Percentiles rank a stretch among this genome's conserved stretches.
Conservation (phyloP, 2,329 filamentous ascomycete species). For the Massarina eburnea region DNA sequence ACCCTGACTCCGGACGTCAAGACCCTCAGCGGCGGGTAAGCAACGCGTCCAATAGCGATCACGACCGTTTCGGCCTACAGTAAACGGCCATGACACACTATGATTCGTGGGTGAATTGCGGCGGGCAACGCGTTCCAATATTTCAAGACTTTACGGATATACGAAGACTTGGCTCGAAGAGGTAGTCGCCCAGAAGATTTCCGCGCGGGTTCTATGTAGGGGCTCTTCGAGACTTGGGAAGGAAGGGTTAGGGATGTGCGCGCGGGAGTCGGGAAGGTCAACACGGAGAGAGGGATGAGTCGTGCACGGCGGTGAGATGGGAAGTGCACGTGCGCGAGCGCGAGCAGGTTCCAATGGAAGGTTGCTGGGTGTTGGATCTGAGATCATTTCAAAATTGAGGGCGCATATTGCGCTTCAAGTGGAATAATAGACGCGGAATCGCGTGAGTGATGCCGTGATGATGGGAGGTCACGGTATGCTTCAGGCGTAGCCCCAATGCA, state of each 20-base stretch:
- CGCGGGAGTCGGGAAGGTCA: neutral
- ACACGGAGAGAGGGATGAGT: neutral
- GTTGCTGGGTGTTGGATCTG: too few relatives aligned
- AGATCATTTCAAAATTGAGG: too few relatives aligned
- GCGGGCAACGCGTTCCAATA: neutral
- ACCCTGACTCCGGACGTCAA: too few relatives aligned
- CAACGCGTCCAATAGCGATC: too few relatives aligned
- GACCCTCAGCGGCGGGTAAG: too few relatives aligned
- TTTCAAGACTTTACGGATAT: neutral
- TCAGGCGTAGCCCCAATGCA: neutral
- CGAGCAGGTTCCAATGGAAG: too few relatives aligned
- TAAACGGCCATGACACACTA: too few relatives aligned
- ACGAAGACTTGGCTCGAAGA: neutral
- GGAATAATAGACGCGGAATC: too few relatives aligned
- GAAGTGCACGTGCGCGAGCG: neutral
- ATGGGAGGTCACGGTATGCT: neutral
- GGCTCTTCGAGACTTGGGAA: neutral
- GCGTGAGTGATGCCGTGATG: neutral
- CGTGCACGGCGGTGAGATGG: neutral
- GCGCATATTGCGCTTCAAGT: neutral
- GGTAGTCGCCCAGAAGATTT: constrained; percentile 5
- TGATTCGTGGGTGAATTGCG: neutral
- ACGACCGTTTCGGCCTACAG: too few relatives aligned
- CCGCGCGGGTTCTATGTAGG: neutral
- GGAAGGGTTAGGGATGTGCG: neutral